phyloP scores from a whole-genome alignment of 225 moss, liverwort and hornwort genomes.

The Sphagnum tenellum region DNA sequence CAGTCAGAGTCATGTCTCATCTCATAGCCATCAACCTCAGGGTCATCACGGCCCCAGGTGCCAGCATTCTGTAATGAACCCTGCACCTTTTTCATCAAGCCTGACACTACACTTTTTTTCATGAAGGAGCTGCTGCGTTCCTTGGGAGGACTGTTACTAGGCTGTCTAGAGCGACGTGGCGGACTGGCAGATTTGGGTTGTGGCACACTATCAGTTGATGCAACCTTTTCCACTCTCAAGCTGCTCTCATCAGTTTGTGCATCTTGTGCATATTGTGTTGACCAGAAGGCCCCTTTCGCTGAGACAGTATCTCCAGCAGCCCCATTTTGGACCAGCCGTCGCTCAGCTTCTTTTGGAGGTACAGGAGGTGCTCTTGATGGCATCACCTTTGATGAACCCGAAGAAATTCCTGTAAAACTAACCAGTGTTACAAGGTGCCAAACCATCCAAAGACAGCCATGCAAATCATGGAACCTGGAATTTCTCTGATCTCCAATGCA shows the following conservation, averaged over 20 bases:
- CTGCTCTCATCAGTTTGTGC: conserved; percentile 28
- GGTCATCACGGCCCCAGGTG: conserved; percentile 45
- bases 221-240: conserved; percentile 30
- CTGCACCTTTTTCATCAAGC: conserved; percentile 42
- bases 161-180: conserved; percentile 24
- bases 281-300: conserved; percentile 80
- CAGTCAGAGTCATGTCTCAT: conserved; percentile 42
- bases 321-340: conserved; percentile 40
- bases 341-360: conserved; percentile 65
- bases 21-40: conserved; percentile 62
- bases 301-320: conserved; percentile 16
- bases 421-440: background rate
- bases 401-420: conserved; percentile 20
- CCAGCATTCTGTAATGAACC: conserved; percentile 23
- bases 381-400: conserved; percentile 23
- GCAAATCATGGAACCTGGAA: too few species aligned
- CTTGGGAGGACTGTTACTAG: conserved; percentile 21
- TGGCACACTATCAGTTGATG: conserved; percentile 6
- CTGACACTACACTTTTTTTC: conserved; percentile 32
- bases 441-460: too few species aligned
- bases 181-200: conserved; percentile 23
- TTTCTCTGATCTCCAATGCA: too few species aligned
- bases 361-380: conserved; percentile 53
- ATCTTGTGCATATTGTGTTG: conserved; percentile 72
- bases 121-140: conserved; percentile 17